phyloP scores from a whole-genome alignment of 1,139 yeast species.

The Lodderomyces elongisporus region DNA sequence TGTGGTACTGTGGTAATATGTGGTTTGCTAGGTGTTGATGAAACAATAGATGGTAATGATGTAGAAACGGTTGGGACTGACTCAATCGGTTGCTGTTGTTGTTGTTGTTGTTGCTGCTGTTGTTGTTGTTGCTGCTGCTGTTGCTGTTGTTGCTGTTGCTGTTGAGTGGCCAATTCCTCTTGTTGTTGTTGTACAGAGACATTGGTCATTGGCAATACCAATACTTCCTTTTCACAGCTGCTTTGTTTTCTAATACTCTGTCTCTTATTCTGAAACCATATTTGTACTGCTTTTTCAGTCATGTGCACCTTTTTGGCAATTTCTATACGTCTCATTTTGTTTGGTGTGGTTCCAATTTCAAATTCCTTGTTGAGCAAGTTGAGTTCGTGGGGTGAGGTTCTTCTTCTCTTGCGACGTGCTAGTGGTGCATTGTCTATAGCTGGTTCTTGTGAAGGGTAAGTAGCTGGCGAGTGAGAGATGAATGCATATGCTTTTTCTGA shows the following conservation, averaged over 20 bases:
- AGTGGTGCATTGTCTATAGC: slow-evolving; percentile 82
- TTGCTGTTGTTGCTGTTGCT: slow-evolving; percentile 6
- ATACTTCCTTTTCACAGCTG: slow-evolving; percentile 37
- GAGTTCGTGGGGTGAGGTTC: slow-evolving; percentile 86
- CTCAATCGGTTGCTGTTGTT: slow-evolving; percentile 10
- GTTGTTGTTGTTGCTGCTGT: background rate
- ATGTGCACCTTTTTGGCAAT: slow-evolving; percentile 77
- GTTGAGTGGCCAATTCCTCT: slow-evolving; percentile 1
- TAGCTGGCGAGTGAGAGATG: slow-evolving; percentile 84
- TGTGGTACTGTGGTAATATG: background rate
- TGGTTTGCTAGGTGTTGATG: background rate
- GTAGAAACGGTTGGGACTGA: slow-evolving; percentile 16
- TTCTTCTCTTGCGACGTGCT: slow-evolving; percentile 90
- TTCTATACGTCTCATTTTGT: slow-evolving; percentile 64
- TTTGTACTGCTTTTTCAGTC: slow-evolving; percentile 97
- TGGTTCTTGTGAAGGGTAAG: slow-evolving; percentile 81
- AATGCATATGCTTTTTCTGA: slow-evolving; percentile 59
- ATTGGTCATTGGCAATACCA: slow-evolving; percentile 34
- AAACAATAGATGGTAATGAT: background rate
- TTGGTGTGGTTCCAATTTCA: slow-evolving; percentile 72
- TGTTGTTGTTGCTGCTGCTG: background rate
- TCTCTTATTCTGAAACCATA: slow-evolving; percentile 96
- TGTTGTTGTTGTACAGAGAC: slow-evolving; percentile 4
- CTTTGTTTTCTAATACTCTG: slow-evolving; percentile 66
- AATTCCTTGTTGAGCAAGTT: slow-evolving; percentile 78